These are phyloP conservation scores for Cymbopogon citratus DNA, from an alignment of 176 grass and related monocot genomes.

Conservation along the genomic window DNA sequence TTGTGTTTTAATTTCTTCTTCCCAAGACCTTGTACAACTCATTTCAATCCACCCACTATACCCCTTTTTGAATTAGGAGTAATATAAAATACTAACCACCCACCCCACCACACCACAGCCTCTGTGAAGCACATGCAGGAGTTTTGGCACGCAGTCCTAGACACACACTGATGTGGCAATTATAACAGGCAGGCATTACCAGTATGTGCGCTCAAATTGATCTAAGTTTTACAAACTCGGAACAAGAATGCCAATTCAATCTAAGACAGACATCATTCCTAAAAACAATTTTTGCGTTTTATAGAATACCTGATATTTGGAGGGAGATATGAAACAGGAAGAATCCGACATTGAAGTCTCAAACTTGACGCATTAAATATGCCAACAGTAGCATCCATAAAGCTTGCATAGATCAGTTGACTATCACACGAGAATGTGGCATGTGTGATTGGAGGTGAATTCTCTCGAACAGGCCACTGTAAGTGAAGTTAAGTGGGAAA, in stretches of 20 bases:
- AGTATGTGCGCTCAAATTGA: background rate
- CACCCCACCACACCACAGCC: background rate
- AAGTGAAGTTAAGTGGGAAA: constrained; percentile 26
- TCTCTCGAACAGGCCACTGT: constrained; percentile 83
- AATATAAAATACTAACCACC: background rate
- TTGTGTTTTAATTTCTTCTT: background rate
- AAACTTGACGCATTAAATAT: constrained; percentile 85
- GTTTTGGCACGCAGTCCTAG: background rate
- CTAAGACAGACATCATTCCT: background rate
- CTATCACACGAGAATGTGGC: constrained; percentile 97
- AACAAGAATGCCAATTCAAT: background rate
- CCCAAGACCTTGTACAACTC: background rate
- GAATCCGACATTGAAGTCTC: constrained; percentile 79
- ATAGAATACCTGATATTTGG: constrained; percentile 63
- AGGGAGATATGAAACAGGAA: constrained; percentile 81
- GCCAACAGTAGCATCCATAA: constrained; percentile 78
- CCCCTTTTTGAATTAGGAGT: background rate
- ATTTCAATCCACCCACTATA: background rate
- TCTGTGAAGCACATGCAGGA: background rate
- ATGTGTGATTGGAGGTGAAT: constrained; percentile 85
- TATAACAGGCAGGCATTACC: background rate
- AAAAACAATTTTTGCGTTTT: background rate
- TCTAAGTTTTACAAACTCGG: background rate
- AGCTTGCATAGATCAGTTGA: constrained; percentile 92
- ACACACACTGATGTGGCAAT: background rate